Percentiles rank a stretch among this genome's conserved stretches.
These are phyloP conservation scores for Mrakia hoshinonis DNA, from an alignment of 768 basidiomycete genomes.

Conservation along the genomic window DNA sequence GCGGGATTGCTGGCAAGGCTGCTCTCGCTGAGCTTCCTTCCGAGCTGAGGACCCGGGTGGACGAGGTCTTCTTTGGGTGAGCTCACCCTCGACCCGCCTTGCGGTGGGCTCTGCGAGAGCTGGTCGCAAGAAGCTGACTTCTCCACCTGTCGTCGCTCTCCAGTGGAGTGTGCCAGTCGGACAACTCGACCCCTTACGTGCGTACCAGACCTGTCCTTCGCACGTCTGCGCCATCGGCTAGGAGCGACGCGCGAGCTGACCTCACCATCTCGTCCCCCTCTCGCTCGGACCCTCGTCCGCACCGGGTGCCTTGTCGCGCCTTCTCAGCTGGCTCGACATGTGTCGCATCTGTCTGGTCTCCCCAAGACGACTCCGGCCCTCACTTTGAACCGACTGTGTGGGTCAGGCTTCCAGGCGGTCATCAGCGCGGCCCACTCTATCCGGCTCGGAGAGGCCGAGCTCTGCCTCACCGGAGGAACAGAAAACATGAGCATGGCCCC, in stretches of 20 bases:
- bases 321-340: conserved; percentile 39
- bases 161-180: conserved; percentile 40
- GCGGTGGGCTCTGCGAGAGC: no score
- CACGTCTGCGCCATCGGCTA: not conserved
- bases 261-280: not conserved
- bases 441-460: conserved; percentile 40
- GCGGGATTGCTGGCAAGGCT: conserved; percentile 42
- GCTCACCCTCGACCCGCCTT: conserved; percentile 18
- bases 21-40: conserved; percentile 42
- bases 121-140: no score
- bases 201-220: not conserved
- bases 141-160: not conserved
- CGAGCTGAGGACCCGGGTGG: conserved; percentile 37
- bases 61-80: conserved; percentile 44
- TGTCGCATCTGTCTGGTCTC: conserved; percentile 42
- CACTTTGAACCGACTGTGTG: conserved; percentile 43
- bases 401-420: conserved; percentile 42
- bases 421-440: conserved; percentile 43
- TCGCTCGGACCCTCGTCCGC: no score
- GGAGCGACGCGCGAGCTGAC: not conserved
- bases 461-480: conserved; percentile 41
- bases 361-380: conserved; percentile 41
- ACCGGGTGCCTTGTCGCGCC: not conserved
- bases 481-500: conserved; percentile 41
- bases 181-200: conserved; percentile 41